Evolutionary conservation across 1,139 yeast species (phyloP).

Genomic region (Hansenula anomala): DNA sequence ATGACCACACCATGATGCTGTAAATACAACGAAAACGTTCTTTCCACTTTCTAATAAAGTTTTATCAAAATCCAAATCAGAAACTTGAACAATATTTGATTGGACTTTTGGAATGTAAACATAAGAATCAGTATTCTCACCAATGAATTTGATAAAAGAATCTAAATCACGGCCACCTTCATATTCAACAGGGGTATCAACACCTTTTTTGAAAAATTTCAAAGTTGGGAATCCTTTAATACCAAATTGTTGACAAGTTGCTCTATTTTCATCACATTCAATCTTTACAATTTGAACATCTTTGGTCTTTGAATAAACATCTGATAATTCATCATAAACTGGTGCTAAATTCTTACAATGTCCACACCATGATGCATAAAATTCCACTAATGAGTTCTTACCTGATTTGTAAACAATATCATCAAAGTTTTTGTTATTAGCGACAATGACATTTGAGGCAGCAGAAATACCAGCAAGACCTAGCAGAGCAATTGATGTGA

Average conservation of each 20-base stretch:
- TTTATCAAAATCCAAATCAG: conserved; percentile 22
- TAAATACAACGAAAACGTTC: conserved; percentile 80
- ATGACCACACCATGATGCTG: conserved; percentile 99
- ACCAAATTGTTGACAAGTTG: conserved; percentile 67
- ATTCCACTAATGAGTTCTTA: conserved; percentile 68
- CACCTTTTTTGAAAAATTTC: conserved; percentile 80
- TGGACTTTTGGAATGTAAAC: conserved; percentile 29
- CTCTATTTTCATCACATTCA: conserved; percentile 88
- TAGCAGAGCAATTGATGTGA: neutral
- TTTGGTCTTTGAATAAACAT: conserved; percentile 40
- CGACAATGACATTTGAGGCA: conserved; percentile 33
- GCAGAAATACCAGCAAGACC: conserved; percentile 1
- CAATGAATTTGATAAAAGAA: conserved; percentile 61
- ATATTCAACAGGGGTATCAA: conserved; percentile 64
- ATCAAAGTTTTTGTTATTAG: conserved; percentile 46
- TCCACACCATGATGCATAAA: conserved; percentile 99
- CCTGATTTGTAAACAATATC: conserved; percentile 50
- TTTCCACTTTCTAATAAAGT: conserved; percentile 18
- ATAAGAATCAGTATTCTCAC: conserved; percentile 55
- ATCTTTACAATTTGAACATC: conserved; percentile 77
- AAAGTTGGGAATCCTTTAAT: conserved; percentile 94
- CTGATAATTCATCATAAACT: conserved; percentile 79
- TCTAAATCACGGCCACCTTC: conserved; percentile 72
- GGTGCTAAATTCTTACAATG: conserved; percentile 97
- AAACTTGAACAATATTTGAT: conserved; percentile 19